Base-by-base conservation (phyloP, 352 stramenopile species). In the Phytophthora litchii region DNA sequence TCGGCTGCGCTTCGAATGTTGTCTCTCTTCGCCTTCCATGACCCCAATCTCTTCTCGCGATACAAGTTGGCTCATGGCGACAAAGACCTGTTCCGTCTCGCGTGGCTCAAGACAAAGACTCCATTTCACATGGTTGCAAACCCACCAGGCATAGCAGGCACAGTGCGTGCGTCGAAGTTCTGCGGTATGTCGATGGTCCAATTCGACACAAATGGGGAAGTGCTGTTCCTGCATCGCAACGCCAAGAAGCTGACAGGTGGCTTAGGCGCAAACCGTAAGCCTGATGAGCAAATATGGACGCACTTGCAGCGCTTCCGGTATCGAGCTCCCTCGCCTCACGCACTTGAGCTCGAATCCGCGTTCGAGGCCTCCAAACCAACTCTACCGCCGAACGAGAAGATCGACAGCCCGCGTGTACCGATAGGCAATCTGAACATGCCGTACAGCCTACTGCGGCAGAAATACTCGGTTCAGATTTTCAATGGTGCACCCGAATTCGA, bases 11-110 rank as follows among this genome's bases (percentile, higher is more conserved):
- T 86, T 12, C 32, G 56, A 0, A 55, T 71, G 36, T 58, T 86
- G 11, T 55, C 64, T 44, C 48, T 78, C 10, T 81, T 83, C 38
- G 69, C 56, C 17, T 82, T 85, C 38, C 66, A 78, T 20, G 44
- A 67, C 5, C 78, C 78, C 3, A 78, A 65, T 19, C 16, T 76
- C 13, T 71, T 85, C 12, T 47, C 62, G 7, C 23, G 47, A 6
- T 58, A 82, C 51, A 74, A 76, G 41, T 64, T 88, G 23, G 64
- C 48, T 3, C 63, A 72, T 34, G 78, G 78, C 1, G 78, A 88
- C 64, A 86, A 88, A 46, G 78, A 86, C 20, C 46, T 88, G 3
- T 86, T 86, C 14, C 71, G 78, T 1, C 59, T 86, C 3, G 78
- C 78, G 17, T 88, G 78, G 78, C 53, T 86, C 21, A 78, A 80